Base-by-base conservation (phyloP, 768 basidiomycete genomes). In the Rubroboletus pulcherrimus region DNA sequence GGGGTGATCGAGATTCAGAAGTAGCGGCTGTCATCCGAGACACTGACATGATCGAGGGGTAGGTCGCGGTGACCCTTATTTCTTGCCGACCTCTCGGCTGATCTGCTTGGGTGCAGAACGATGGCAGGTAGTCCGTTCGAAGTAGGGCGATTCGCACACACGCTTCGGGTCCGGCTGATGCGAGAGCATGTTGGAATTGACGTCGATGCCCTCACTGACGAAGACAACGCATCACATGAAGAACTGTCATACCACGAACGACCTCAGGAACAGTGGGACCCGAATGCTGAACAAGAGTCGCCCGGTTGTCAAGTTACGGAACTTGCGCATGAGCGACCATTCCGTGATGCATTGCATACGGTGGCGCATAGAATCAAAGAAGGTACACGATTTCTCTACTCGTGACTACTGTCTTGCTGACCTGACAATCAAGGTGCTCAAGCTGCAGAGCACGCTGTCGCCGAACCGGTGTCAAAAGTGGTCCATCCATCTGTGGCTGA, bases 1-100 rank as follows among this genome's bases (percentile, higher is more conserved):
- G 93, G 30, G 97, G 97, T 24, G 96, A 99, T 69, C 86, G 97
- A 30, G 97, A 99, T 71, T 98, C 96, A 3, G 97, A 99, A 69
- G 71, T 98, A 34, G 93, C 93, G 4, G 86, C 91, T 37, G 85
- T 99, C 43, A 91, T 98, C 49, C 80, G 93, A 58, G 97, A 99
- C 65, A 98, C 96, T 4, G 96, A 99, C 65, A 89, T 99, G 90
- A 89, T 98, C 49, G 87, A 96, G 56, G 82, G 92, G 91, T 89
- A 59, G 49, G 81, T 74, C n/a, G 2, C 35, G n/a, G 30, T 44
- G 10, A 38, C 24, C 30, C 30, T 34, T 42, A 8, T 54, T 39
- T 42, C 19, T 26, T 29, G 17, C 26, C 12, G 35, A 35, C 17
- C n/a, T 24, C 15, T 40, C 17, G 44, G 47, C 49, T 54, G 15